Evolutionary conservation across 2,329 filamentous ascomycete genomes (phyloP), one percentile per base, ranked within the genome.

Genomic region (Epicoccum nigrum): DNA sequence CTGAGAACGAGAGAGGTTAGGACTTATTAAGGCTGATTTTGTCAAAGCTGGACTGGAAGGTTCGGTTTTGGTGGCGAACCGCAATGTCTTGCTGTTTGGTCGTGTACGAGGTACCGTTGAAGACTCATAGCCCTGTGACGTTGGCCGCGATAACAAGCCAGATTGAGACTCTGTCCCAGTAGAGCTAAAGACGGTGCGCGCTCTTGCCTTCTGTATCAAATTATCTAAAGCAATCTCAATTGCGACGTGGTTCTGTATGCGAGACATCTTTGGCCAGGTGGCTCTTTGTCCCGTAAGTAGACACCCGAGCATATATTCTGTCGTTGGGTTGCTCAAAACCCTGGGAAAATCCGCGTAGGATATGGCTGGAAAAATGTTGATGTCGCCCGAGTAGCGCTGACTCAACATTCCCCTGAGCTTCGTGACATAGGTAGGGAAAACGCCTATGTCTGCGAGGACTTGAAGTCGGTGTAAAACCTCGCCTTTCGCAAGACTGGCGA

Each of bases 311-410:
- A 97, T 96, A 69, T 96, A 97, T 4, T 92, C 89, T 0, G 85
- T 77, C 0, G 88, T 92, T 1, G 93, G 93, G 51, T 97, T 97
- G 56, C 83, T 87, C 35, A 97, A 78, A 20, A 97, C 86, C 7
- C 83, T 82, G 1, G 89, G 87, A 17, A 95, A 83, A 55, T 95
- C 87, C 7, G 85, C 81, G 44, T 88, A 85, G 4, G 83, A 83
- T 51, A 96, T 87, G 45, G 91, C 85, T 0, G 92, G 92, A 25
- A 96, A 80, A 45, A 97, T 96, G 35, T 92, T 97, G 68, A 97
- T 96, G 72, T 97, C 92, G 6, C 93, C 93, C 2, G 90, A 92
- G 67, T 97, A 97, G 58, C 89, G 90, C 66, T 97, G 93, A 58
- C 86, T 92, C 41, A 97, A 80, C 13, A 97, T 86, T 1, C 90